Evolutionary conservation across 257 asterid species (phyloP).

Genomic region (Catharanthus roseus): DNA sequence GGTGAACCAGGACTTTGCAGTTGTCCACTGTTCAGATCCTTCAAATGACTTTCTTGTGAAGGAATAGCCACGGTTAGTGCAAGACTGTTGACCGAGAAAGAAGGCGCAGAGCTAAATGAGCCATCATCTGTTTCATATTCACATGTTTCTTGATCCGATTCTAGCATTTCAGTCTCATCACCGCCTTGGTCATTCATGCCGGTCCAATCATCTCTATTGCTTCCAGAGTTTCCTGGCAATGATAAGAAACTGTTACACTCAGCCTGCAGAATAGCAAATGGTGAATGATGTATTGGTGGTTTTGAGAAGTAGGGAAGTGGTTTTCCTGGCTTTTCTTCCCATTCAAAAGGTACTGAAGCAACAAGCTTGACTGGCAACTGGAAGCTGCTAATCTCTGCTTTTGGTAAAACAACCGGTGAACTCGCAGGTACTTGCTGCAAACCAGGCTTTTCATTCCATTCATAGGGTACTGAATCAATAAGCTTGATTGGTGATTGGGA

Average conservation of each 20-base stretch:
- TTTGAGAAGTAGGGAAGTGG: slow-evolving; percentile 46
- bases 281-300: slow-evolving; percentile 5
- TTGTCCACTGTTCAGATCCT: slow-evolving; percentile 16
- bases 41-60: slow-evolving; percentile 20
- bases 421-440: slow-evolving; percentile 10
- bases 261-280: slow-evolving; percentile 8
- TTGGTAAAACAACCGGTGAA: slow-evolving; percentile 14
- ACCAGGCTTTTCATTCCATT: slow-evolving; percentile 89
- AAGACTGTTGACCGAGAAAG: slow-evolving; percentile 47
- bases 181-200: neutral
- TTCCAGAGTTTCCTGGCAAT: slow-evolving; percentile 25
- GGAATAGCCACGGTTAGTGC: slow-evolving; percentile 42
- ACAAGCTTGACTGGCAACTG: slow-evolving; percentile 46
- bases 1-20: slow-evolving; percentile 44
- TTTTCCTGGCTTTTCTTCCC: slow-evolving; percentile 94
- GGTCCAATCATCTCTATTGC: slow-evolving; percentile 21
- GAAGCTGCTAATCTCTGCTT: slow-evolving; percentile 14
- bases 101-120: slow-evolving; percentile 49
- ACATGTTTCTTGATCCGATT: slow-evolving; percentile 38
- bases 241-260: slow-evolving; percentile 18
- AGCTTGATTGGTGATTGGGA: slow-evolving; percentile 34
- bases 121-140: slow-evolving; percentile 35
- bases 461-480: slow-evolving; percentile 61
- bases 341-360: slow-evolving; percentile 73
- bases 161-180: slow-evolving; percentile 21